Evolutionary conservation across 2,329 filamentous ascomycete genomes (phyloP), one percentile per base, ranked within the genome.

Genomic region (Ceratocystis eucalypticola): DNA sequence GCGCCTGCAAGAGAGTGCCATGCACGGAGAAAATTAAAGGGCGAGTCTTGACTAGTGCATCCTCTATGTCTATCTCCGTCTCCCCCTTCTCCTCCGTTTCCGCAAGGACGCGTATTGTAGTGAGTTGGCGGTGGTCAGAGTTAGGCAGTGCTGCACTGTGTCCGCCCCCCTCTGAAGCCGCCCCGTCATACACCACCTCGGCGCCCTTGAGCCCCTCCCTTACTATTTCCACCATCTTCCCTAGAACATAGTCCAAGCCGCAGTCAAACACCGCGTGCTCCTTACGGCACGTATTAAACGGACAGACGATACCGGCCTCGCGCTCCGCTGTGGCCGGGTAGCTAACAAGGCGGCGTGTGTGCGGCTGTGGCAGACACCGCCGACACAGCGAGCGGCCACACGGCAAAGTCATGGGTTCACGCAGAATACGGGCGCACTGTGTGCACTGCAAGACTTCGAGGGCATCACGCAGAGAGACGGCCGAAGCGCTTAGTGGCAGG

Each of bases 321-420:
- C 91, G 82, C 53, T 83, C 84, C 5, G 85, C 82, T 1, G 81
- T 80, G 17, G 84, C 84, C 0, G 90, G 91, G 74, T 93, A 96
- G 1, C 89, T 88, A 67, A 96, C 88, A 69, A 89, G 84, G 61
- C 78, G 78, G 57, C 91, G 83, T 17, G 80, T 74, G 71, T 87
- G 82, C 1, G 85, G 76, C 61, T 82, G 76, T 1, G 91, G 91
- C 1, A 96, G 76, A 74, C 92, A 96, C 62, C 75, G 74, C 71
- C 82, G 85, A 76, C 92, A 96, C 10, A 96, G 75, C 10, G 86
- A 87, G 72, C 87, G 84, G 33, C 91, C 91, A 73, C 92, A 96
- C 4, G 91, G 91, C 3, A 96, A 77, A 0, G 88, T 88, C 66
- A 91, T 80, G 4, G 91, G 89, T 7, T 84, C 79, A 59, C 76